A percentile compares a stretch with the other conserved stretches of the same genome.
Conservation (phyloP, 2,329 filamentous ascomycete species). For the Diaporthe citriasiana region DNA sequence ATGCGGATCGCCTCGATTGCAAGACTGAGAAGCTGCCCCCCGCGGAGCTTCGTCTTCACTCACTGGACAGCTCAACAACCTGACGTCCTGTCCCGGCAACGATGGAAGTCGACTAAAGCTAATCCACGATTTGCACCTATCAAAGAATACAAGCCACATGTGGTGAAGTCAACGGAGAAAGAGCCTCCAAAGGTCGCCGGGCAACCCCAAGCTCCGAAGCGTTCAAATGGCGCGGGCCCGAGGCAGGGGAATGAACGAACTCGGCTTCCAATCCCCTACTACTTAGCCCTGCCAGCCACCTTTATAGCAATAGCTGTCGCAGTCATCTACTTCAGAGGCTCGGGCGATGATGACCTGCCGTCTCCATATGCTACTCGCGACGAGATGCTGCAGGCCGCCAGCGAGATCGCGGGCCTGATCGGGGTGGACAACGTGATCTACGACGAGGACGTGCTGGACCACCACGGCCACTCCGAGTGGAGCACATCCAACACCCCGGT, state of each 20-base stretch:
- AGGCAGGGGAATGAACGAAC: neutral
- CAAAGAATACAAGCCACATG: constrained; percentile 20
- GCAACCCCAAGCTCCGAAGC: neutral
- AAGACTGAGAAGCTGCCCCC: neutral
- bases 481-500: constrained; percentile 75
- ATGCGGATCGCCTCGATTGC: neutral
- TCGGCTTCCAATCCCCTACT: constrained; percentile 20
- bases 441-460: constrained; percentile 73
- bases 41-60: neutral
- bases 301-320: constrained; percentile 12
- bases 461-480: constrained; percentile 80
- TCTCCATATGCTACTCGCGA: constrained; percentile 22
- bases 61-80: neutral
- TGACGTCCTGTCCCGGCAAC: neutral
- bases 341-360: neutral
- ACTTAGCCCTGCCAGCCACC: constrained; percentile 13
- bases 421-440: constrained; percentile 73
- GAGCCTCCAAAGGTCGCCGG: neutral
- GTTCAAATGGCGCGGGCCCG: neutral
- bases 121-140: neutral
- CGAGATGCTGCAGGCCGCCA: constrained; percentile 62
- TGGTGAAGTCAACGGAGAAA: neutral
- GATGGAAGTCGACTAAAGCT: constrained; percentile 16
- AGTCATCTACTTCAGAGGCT: neutral
- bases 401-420: constrained; percentile 64